Evolutionary conservation across 2,329 filamentous ascomycete genomes (phyloP), one percentile per base, ranked within the genome.

Genomic region (Fusarium pseudocircinatum): DNA sequence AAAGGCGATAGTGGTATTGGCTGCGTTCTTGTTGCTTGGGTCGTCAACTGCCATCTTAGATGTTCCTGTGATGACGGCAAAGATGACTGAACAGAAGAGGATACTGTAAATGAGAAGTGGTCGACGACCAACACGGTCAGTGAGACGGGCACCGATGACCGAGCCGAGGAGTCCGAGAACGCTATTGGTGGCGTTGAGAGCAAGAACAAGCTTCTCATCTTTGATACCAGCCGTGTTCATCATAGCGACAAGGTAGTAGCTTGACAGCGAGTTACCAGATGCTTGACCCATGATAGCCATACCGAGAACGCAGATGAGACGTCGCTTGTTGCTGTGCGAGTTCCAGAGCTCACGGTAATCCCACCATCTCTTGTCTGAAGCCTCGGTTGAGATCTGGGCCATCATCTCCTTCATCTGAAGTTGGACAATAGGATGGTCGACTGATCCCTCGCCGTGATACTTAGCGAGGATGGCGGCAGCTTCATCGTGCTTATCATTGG

Each of bases 211-310:
- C 46, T 88, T 82, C 78, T 76, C 67, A 0, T 68, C 36, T 0
- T 59, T 73, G 56, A 77, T 76, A 6, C 75, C 75, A 10, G 75
- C 75, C 3, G 67, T 73, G 40, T 77, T 72, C 62, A 77, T 71
- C 69, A 86, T 84, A 12, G 84, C 84, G 36, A 89, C 85, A 75
- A 91, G 88, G 77, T 91, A 83, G 68, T 89, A 90, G 3, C 85
- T 84, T 18, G 83, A 82, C 14, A 87, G 78, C 2, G 83, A 84
- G 78, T 87, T 87, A 9, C 86, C 87, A 9, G 84, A 84, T 66
- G 87, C 85, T 76, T 91, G 88, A 4, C 86, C 86, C 73, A 90
- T 88, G 50, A 87, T 82, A 11, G 86, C 84, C 80, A 89, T 87
- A 26, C 84, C 84, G 7, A 86, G 78, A 39, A 88, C 87, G 70